A percentile compares a stretch with the other conserved stretches of the same genome.
phyloP scores from a whole-genome alignment of 2,329 filamentous ascomycete species.

The Epicoccum nigrum region DNA sequence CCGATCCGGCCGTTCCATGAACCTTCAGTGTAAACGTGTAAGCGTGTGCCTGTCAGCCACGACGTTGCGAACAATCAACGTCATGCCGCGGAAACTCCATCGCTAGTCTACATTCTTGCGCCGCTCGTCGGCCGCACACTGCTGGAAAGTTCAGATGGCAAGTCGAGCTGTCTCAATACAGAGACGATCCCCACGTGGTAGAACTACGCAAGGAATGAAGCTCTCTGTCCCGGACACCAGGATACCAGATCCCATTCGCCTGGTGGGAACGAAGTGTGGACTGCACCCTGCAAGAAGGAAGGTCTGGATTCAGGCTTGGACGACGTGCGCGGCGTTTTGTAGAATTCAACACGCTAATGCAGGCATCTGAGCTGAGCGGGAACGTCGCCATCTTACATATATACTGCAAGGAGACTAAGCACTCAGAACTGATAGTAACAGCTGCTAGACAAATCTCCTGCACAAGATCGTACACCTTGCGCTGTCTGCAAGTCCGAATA shows the following conservation, averaged over 20 bases:
- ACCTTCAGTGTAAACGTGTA: slow-evolving; percentile 2
- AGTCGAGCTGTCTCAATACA: too few species aligned
- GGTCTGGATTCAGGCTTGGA: slow-evolving; percentile 1
- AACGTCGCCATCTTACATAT: too few species aligned
- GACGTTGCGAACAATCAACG: slow-evolving; percentile 10
- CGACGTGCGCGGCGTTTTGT: neutral
- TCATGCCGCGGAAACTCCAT: slow-evolving; percentile 9
- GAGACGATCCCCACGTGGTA: slow-evolving; percentile 11
- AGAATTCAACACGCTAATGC: too few species aligned
- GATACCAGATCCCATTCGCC: neutral
- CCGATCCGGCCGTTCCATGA: slow-evolving; percentile 19
- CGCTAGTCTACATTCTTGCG: slow-evolving; percentile 13
- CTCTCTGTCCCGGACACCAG: slow-evolving; percentile 13
- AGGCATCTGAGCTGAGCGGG: too few species aligned
- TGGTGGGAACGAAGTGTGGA: neutral
- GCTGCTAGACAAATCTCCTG: too few species aligned
- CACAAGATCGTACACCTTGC: too few species aligned
- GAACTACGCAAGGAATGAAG: slow-evolving; percentile 5
- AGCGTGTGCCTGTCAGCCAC: slow-evolving; percentile 8
- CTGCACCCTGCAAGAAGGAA: neutral
- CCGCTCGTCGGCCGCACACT: slow-evolving; percentile 4
- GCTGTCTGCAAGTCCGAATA: too few species aligned
- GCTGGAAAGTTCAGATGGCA: neutral
- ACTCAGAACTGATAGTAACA: too few species aligned
- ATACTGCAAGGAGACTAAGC: too few species aligned